Conservation (phyloP, 2,329 filamentous ascomycete species). For the Akanthomyces dipterigenus region DNA sequence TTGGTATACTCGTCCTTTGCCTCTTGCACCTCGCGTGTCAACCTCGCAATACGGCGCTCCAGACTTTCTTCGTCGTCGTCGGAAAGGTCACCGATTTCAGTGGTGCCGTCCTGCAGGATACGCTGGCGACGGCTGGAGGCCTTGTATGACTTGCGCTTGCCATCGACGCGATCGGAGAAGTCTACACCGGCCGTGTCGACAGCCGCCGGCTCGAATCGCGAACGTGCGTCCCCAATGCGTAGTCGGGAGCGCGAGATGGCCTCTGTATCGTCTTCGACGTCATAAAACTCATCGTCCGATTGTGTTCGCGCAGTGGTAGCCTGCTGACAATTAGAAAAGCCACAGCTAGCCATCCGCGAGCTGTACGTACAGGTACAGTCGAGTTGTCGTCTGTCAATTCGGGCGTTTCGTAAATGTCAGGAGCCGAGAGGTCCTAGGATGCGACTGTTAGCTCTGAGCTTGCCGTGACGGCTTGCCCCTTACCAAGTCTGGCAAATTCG, state of each 20-base stretch:
- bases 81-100: constrained; percentile 67
- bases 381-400: constrained; percentile 87
- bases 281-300: constrained; percentile 57
- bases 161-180: constrained; percentile 81
- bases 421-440: constrained; percentile 71
- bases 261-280: constrained; percentile 54
- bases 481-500: constrained; percentile 73
- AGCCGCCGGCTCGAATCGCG: constrained; percentile 66
- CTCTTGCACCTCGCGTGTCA: constrained; percentile 77
- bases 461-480: constrained; percentile 17
- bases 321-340: constrained; percentile 29
- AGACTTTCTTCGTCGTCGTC: constrained; percentile 67
- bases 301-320: constrained; percentile 49
- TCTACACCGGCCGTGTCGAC: constrained; percentile 75
- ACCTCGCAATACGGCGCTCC: constrained; percentile 69
- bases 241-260: constrained; percentile 72
- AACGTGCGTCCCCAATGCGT: constrained; percentile 71
- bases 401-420: constrained; percentile 94
- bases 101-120: constrained; percentile 54
- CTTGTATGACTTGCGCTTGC: constrained; percentile 78
- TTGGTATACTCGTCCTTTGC: constrained; percentile 56
- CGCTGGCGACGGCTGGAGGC: constrained; percentile 62
- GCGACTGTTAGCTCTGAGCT: constrained; percentile 18
- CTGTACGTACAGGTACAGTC: constrained; percentile 62
- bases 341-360: neutral